Percentiles rank a stretch among this genome's conserved stretches.
phyloP scores from a whole-genome alignment of 2,329 filamentous ascomycete species.

The Neofusicoccum laricinum region DNA sequence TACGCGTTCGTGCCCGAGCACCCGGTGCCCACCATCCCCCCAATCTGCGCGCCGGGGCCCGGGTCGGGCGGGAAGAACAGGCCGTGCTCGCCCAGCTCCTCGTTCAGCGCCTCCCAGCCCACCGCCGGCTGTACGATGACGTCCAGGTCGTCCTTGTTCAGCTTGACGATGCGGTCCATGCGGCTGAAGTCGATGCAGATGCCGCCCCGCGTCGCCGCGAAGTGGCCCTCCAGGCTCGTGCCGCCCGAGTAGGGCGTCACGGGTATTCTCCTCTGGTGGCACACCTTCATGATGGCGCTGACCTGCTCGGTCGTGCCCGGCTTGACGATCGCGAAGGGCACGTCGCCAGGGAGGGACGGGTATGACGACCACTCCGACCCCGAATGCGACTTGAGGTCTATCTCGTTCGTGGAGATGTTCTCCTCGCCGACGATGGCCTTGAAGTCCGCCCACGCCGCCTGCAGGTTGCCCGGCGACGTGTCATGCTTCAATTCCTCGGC shows the following conservation, averaged over 20 bases:
- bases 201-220: constrained; percentile 75
- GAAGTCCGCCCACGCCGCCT: constrained; percentile 64
- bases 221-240: constrained; percentile 87
- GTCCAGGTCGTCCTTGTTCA: constrained; percentile 69
- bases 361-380: constrained; percentile 65
- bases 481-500: constrained; percentile 52
- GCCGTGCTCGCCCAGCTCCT: constrained; percentile 66
- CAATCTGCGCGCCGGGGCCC: constrained; percentile 88
- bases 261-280: constrained; percentile 75
- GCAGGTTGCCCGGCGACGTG: constrained; percentile 54
- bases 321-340: constrained; percentile 66
- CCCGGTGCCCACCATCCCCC: constrained; percentile 79
- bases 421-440: constrained; percentile 60
- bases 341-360: constrained; percentile 38
- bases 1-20: constrained; percentile 85
- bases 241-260: constrained; percentile 86
- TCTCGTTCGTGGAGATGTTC: constrained; percentile 57
- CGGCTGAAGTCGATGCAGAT: constrained; percentile 81
- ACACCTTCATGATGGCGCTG: constrained; percentile 83
- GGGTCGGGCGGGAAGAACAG: constrained; percentile 93
- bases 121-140: constrained; percentile 64
- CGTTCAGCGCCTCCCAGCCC: constrained; percentile 83
- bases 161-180: constrained; percentile 75
- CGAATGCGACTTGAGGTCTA: constrained; percentile 56
- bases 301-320: constrained; percentile 79